Conservation (phyloP, 352 stramenopile species). For the Pythium guiyangense region DNA sequence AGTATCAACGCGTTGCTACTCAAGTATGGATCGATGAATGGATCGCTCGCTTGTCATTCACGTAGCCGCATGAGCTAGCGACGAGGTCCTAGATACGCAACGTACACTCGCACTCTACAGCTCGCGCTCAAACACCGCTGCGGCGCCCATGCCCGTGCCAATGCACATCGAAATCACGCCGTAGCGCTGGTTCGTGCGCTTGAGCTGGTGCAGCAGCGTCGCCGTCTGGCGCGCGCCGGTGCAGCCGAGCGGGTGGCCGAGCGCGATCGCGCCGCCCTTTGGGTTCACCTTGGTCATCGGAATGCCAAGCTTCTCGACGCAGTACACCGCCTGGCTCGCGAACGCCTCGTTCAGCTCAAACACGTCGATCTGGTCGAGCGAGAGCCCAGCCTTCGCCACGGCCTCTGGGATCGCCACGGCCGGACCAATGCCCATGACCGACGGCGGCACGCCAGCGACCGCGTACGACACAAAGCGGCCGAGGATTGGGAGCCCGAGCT, state of each 20-base stretch:
- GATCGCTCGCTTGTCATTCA: not conserved
- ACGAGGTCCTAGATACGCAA: not conserved
- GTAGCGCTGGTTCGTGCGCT: constrained; percentile 77
- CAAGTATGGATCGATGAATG: too few relatives aligned
- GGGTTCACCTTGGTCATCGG: constrained; percentile 86
- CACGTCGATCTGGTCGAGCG: constrained; percentile 80
- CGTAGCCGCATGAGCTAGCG: not conserved
- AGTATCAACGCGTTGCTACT: too few relatives aligned
- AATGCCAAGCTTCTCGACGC: constrained; percentile 72
- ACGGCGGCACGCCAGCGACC: constrained; percentile 77
- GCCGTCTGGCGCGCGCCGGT: constrained; percentile 87
- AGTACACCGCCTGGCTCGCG: constrained; percentile 84
- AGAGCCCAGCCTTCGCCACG: constrained; percentile 61
- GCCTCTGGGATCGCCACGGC: constrained; percentile 75
- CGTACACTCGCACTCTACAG: constrained; percentile 9
- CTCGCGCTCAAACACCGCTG: constrained; percentile 89
- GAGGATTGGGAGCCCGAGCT: constrained; percentile 75
- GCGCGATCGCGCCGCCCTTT: constrained; percentile 85
- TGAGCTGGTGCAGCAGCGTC: constrained; percentile 91
- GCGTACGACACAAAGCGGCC: constrained; percentile 85
- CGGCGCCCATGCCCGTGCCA: constrained; percentile 93
- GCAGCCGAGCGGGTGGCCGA: constrained; percentile 88
- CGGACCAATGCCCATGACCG: constrained; percentile 87
- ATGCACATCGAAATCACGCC: constrained; percentile 95
- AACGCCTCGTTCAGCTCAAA: constrained; percentile 94